Evolutionary conservation across 78 protist species (phyloP), one percentile per base, ranked within the genome.

Genomic region (Guillardia theta): DNA sequence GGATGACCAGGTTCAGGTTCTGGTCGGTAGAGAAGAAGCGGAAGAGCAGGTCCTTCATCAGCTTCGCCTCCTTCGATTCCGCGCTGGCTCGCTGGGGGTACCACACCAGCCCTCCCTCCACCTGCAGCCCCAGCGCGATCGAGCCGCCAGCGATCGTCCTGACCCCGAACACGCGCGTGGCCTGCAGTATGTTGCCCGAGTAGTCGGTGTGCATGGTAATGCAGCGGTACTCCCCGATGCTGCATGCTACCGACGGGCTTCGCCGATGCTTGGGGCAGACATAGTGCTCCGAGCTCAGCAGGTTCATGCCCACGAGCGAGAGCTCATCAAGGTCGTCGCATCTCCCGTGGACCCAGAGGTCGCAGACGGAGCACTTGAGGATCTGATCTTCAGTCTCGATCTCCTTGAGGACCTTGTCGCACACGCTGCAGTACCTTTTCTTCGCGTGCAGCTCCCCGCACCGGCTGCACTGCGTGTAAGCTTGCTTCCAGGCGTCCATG

Each of bases 301-400:
- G n/a, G n/a, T n/a, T n/a, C n/a, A n/a, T n/a, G n/a, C n/a, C n/a
- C n/a, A n/a, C n/a, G n/a, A n/a, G n/a, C 62, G 78, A 12, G 78
- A 70, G 36, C 83, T 70, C 83, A 33, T 70, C 83, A 43, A 70
- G 83, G 45, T 24, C 41, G 83, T 70, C 83, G 83, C 83, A 70
- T 36, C 21, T 36, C 41, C 45, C 83, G 41, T 70, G 83, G 45
- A 70, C 33, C 83, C 83, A 70, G 5, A 18, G 5, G 83, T 12
- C 9, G 83, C 45, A 33, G n/a, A 1, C 36, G 36, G 33, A 33
- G 83, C 83, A 70, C 83, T 70, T 12, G 36, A 70, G 27, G 36
- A 70, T 70, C 45, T 24, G 33, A 6, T 33, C 41, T 24, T 70
- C 41, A 15, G 15, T 24, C 83, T 70, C 83, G 46, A 70, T 24